Conservation (phyloP, 1,284 basidiomycete genomes). For the Somion occarium region DNA sequence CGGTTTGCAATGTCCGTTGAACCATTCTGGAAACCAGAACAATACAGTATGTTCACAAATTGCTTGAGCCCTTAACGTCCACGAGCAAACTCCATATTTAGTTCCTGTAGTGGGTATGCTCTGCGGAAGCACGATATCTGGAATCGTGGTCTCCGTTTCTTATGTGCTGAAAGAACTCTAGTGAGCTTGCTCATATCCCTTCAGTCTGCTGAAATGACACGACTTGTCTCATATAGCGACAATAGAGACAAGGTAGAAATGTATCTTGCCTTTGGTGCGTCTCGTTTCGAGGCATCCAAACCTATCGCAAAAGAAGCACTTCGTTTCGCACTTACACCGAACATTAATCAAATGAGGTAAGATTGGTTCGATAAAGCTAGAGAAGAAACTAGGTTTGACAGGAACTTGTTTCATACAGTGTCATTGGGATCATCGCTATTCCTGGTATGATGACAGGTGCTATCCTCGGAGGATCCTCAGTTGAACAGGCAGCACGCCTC, state of each 20-base stretch:
- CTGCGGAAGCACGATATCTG: slow-evolving; percentile 74
- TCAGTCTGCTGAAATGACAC: background rate
- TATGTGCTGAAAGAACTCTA: slow-evolving; percentile 63
- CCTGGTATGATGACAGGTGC: slow-evolving; percentile 89
- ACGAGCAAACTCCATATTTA: slow-evolving; percentile 27
- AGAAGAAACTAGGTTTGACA: background rate
- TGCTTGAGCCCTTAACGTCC: background rate
- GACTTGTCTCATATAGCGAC: slow-evolving; percentile 42
- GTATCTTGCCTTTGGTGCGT: slow-evolving; percentile 79
- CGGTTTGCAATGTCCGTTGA: slow-evolving; percentile 73
- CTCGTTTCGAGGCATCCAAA: slow-evolving; percentile 73
- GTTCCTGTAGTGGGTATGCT: slow-evolving; percentile 89
- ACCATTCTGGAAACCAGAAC: slow-evolving; percentile 79
- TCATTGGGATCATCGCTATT: slow-evolving; percentile 75
- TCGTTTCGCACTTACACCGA: slow-evolving; percentile 73
- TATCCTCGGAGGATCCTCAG: slow-evolving; percentile 78
- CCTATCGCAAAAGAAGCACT: slow-evolving; percentile 75
- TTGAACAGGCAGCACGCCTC: slow-evolving; percentile 77
- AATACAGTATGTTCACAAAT: slow-evolving; percentile 55
- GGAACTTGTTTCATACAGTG: slow-evolving; percentile 35
- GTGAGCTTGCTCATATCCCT: slow-evolving; percentile 33
- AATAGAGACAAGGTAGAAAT: slow-evolving; percentile 81
- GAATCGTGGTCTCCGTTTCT: slow-evolving; percentile 64
- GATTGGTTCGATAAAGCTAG: slow-evolving; percentile 14
- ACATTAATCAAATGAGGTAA: slow-evolving; percentile 82